Evolutionary conservation across 2,329 filamentous ascomycete species (phyloP), one percentile per base, ranked within the genome.

Genomic region (Microcyclosporella mali): DNA sequence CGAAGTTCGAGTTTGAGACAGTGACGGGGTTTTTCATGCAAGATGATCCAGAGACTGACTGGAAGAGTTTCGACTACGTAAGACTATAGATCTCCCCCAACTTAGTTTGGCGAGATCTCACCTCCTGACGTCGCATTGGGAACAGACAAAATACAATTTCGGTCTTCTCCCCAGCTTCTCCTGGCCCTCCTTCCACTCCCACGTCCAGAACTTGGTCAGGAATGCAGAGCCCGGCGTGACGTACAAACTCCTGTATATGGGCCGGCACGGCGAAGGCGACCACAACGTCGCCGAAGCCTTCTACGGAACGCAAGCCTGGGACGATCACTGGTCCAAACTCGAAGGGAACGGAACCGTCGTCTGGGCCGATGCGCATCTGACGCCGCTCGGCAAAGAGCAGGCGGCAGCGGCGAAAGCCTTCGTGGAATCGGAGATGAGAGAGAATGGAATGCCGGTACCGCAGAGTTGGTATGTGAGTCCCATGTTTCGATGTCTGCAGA

Each of bases 301-400:
- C 59, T 85, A 83, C 52, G 81, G 81, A 35, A 85, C 81, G 0
- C 74, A 78, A 1, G 78, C 77, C 2, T 85, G 82, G 82, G 81
- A 85, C 58, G 57, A 53, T 61, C 84, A 85, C 67, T 86, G 79
- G 79, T 73, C 76, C 3, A 69, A 77, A 46, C 69, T 73, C 1
- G 74, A 82, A 28, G 82, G 82, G 49, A 83, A 85, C 56, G 73
- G 67, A 34, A 84, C 79, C 2, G 65, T 70, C 1, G 66, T 65
- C 19, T 86, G 82, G 82, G 69, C 74, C 2, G 82, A 85, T 52
- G 71, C 83, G 1, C 69, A 74, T 10, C 70, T 86, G 33, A 85
- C 81, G 0, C 60, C 68, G 1, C 66, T 65, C 0, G 83, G 83
- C 4, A 57, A 74, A 16, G 57, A 62, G 1, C 78, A 86, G 61